Evolutionary conservation across 2,329 filamentous ascomycete species (phyloP).

Genomic region (Paraphaeosphaeria minitans): DNA sequence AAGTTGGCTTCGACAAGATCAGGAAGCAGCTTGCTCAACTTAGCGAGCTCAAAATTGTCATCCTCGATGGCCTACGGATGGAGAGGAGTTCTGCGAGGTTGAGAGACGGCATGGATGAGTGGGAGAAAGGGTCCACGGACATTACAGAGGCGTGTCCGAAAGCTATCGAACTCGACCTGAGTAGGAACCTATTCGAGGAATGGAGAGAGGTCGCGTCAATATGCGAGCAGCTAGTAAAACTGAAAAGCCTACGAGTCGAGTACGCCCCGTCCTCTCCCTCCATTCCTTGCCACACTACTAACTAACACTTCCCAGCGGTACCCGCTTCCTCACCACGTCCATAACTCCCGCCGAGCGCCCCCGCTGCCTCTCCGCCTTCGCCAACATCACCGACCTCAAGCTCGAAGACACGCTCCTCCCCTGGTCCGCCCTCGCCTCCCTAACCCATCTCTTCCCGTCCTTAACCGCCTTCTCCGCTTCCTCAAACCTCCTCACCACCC

Average conservation of each 20-base stretch:
- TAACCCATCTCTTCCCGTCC: conserved; percentile 59
- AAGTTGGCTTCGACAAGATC: conserved; percentile 95
- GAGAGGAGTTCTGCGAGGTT: conserved; percentile 40
- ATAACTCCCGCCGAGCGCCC: conserved; percentile 29
- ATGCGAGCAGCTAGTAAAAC: conserved; percentile 68
- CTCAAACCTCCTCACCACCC: conserved; percentile 45
- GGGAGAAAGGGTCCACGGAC: conserved; percentile 46
- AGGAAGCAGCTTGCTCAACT: conserved; percentile 77
- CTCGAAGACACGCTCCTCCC: conserved; percentile 56
- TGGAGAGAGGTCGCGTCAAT: conserved; percentile 72
- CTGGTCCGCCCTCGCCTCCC: conserved; percentile 46
- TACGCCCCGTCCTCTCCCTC: conserved; percentile 50
- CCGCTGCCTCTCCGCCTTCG: conserved; percentile 36
- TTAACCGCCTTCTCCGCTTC: conserved; percentile 58
- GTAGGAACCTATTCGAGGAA: conserved; percentile 77
- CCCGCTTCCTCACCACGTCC: conserved; percentile 62
- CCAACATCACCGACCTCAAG: conserved; percentile 51
- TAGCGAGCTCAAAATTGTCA: conserved; percentile 76
- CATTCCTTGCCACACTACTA: neutral
- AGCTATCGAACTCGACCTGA: conserved; percentile 77
- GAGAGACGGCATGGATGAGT: conserved; percentile 19
- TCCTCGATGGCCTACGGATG: conserved; percentile 79
- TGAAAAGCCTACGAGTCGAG: conserved; percentile 74
- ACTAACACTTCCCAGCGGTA: conserved; percentile 62
- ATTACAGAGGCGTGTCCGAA: conserved; percentile 64